Evolutionary conservation across 805 yeast genomes (phyloP), one percentile per base, ranked within the genome.

Genomic region (Candida qinlingensis): DNA sequence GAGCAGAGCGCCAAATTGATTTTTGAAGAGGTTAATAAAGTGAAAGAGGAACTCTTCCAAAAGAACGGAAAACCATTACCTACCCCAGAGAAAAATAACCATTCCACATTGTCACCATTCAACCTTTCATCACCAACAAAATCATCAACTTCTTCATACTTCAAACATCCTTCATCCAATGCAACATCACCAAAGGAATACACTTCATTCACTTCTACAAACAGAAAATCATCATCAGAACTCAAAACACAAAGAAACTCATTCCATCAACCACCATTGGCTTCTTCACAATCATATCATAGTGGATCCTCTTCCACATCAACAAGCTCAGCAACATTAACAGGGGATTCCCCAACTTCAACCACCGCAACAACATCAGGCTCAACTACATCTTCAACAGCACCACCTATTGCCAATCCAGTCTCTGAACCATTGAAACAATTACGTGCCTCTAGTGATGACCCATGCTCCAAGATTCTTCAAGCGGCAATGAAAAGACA

Each of bases 401-500:
- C 47, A 7, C 33, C 52, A 12, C 51, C 44, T 39, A 49, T 51
- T 46, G 38, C 52, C 30, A 49, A 57, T 46, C 60, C 64, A 0
- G 54, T 59, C 2, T 58, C 70, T 9, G 96, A 89, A 59, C 95
- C 96, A 0, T 72, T 89, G 55, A 87, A 87, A 58, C 94, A 87
- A 57, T 68, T 91, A 52, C 70, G 94, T 42, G 95, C 96, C 1
- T 85, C 92, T 7, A 81, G 87, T 28, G 96, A 90, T 47, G 98
- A 92, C 58, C 90, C 97, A 2, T 90, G 97, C 63, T 82, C 85
- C 57, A 87, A 87, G 63, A 85, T 92, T 26, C 69, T 94, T 42
- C 95, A 87, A 59, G 88, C 85, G 35, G 97, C 96, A 5, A 83
- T 89, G 86, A 80, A 83, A 56, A 76, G 95, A 52, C 96, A 91